Conservation (phyloP, 768 basidiomycete species). For the Macrolepiota fuliginosa region DNA sequence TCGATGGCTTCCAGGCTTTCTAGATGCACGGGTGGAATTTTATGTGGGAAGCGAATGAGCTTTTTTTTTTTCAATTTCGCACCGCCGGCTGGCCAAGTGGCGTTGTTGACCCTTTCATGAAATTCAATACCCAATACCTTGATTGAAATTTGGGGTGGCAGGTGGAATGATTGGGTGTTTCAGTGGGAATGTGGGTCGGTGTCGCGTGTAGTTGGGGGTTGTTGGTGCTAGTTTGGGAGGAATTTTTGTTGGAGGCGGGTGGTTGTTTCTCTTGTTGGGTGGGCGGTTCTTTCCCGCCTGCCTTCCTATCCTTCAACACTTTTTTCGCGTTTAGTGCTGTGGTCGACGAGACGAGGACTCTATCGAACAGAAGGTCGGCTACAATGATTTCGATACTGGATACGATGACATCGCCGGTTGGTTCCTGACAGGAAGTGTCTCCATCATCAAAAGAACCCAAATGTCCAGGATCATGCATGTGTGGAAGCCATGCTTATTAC, state of each 20-base stretch:
- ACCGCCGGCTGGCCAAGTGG: background rate
- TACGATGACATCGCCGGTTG: background rate
- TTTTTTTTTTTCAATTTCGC: background rate
- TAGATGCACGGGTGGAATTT: background rate
- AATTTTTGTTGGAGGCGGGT: no score
- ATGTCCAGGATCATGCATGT: background rate
- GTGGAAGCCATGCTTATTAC: constrained; percentile 1
- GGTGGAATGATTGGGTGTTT: background rate
- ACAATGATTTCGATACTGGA: background rate
- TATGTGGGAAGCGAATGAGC: background rate
- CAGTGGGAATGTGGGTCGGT: background rate
- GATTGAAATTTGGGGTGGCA: background rate
- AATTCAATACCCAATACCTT: background rate
- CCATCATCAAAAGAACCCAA: background rate
- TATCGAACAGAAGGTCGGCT: background rate
- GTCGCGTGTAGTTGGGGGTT: background rate
- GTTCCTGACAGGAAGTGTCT: constrained; percentile 1
- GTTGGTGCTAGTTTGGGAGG: background rate
- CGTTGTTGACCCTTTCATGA: background rate
- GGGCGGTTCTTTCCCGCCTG: no score
- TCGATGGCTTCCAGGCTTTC: background rate
- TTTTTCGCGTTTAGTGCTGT: background rate
- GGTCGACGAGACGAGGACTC: background rate
- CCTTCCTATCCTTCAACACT: no score
- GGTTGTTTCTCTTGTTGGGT: no score